Evolutionary conservation across 1,139 yeast genomes (phyloP).

Genomic region (Wickerhamomyces sp.): DNA sequence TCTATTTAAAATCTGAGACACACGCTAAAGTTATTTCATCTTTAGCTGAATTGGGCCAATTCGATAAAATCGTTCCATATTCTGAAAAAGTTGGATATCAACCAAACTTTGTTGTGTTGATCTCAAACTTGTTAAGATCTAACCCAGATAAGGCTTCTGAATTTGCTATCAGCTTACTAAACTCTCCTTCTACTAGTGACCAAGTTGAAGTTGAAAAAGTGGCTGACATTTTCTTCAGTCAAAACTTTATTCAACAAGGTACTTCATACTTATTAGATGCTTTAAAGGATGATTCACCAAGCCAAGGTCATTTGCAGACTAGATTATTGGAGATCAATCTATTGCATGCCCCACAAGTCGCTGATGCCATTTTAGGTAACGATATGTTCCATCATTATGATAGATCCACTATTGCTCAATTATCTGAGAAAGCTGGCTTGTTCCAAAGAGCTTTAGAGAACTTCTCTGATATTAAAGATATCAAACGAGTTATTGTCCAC

Average conservation of each 20-base stretch:
- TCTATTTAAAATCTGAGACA: constrained; percentile 79
- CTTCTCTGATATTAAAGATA: constrained; percentile 90
- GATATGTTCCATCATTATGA: constrained; percentile 95
- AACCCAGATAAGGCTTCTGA: constrained; percentile 99
- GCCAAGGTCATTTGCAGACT: constrained; percentile 95
- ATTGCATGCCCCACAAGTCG: constrained; percentile 97
- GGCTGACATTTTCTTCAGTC: constrained; percentile 93
- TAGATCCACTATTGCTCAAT: constrained; percentile 84
- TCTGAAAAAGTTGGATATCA: constrained; percentile 84
- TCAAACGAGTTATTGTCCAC: constrained; percentile 90
- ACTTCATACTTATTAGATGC: constrained; percentile 98
- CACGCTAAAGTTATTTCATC: constrained; percentile 90
- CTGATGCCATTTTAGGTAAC: constrained; percentile 96
- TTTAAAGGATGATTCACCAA: constrained; percentile 87
- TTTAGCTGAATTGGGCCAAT: constrained; percentile 93
- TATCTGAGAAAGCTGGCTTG: constrained; percentile 92
- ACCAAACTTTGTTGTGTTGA: constrained; percentile 87
- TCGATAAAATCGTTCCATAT: constrained; percentile 92
- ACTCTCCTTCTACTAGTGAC: constrained; percentile 53
- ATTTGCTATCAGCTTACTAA: constrained; percentile 83
- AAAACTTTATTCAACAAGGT: constrained; percentile 94
- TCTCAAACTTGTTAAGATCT: constrained; percentile 85
- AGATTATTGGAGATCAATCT: constrained; percentile 89
- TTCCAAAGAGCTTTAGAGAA: constrained; percentile 94
- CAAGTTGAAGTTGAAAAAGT: constrained; percentile 77